A percentile compares a stretch with the other conserved stretches of the same genome.
phyloP scores from a whole-genome alignment of 768 basidiomycete species.

The Artomyces pyxidatus region DNA sequence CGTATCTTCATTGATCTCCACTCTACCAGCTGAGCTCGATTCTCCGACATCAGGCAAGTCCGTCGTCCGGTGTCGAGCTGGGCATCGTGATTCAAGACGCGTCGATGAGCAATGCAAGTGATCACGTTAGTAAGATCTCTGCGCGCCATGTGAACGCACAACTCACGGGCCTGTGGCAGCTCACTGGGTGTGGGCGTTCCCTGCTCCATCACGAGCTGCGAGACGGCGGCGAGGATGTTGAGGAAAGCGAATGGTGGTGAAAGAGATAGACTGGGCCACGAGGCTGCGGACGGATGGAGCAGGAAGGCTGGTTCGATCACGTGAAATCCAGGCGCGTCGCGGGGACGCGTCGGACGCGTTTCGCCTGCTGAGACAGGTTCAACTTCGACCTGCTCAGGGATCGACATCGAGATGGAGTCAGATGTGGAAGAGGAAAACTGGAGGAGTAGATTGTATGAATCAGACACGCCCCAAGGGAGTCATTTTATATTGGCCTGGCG shows the following conservation, averaged over 20 bases:
- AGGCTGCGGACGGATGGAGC: not conserved
- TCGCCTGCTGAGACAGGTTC: not conserved
- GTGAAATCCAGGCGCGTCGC: not conserved
- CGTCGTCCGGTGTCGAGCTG: conserved; percentile 18
- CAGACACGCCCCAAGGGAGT: not conserved
- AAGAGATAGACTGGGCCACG: not conserved
- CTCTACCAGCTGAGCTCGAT: not conserved
- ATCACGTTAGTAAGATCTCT: too few relatives aligned
- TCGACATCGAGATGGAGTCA: not conserved
- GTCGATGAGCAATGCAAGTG: too few relatives aligned
- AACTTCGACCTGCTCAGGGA: not conserved
- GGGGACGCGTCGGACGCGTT: not conserved
- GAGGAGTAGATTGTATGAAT: not conserved
- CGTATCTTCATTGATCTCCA: conserved; percentile 9
- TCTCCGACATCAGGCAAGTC: conserved; percentile 20
- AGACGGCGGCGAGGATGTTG: not conserved
- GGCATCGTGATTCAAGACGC: too few relatives aligned
- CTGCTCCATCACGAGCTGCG: not conserved
- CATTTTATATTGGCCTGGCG: too few relatives aligned
- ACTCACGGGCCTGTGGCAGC: too few relatives aligned
- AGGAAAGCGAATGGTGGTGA: not conserved
- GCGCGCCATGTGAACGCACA: too few relatives aligned
- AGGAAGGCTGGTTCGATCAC: not conserved
- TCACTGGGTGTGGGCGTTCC: too few relatives aligned
- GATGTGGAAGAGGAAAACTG: not conserved